phyloP scores from a whole-genome alignment of 2,329 filamentous ascomycete species.

The Diaporthe vaccinii region DNA sequence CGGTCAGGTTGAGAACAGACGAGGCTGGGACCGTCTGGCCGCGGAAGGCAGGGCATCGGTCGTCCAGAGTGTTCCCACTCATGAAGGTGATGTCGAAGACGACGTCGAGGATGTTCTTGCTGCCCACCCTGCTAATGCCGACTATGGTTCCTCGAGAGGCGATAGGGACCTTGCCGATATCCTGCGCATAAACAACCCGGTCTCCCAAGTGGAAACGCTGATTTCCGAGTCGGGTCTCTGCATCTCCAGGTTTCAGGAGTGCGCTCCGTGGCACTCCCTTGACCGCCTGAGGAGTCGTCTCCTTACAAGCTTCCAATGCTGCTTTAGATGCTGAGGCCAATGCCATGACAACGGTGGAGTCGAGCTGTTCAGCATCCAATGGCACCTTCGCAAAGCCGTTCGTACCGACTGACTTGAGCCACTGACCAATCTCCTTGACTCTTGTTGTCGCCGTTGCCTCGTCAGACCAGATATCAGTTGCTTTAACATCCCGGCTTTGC shows the following conservation, averaged over 20 bases:
- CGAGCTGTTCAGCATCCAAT: slow-evolving; percentile 94
- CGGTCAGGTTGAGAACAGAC: slow-evolving; percentile 89
- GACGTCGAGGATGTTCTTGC: slow-evolving; percentile 86
- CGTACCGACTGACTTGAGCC: slow-evolving; percentile 92
- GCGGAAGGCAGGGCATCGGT: slow-evolving; percentile 91
- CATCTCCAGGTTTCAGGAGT: slow-evolving; percentile 92
- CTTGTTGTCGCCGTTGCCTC: slow-evolving; percentile 79
- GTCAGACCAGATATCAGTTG: slow-evolving; percentile 87
- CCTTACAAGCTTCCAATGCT: slow-evolving; percentile 54
- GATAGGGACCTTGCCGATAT: slow-evolving; percentile 95
- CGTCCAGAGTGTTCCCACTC: slow-evolving; percentile 93
- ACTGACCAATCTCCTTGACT: slow-evolving; percentile 93
- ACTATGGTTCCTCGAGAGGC: slow-evolving; percentile 93
- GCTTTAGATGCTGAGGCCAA: slow-evolving; percentile 83
- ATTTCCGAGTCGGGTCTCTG: slow-evolving; percentile 90
- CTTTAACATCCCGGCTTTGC: slow-evolving; percentile 84
- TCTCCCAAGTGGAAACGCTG: slow-evolving; percentile 90
- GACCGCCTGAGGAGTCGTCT: slow-evolving; percentile 54
- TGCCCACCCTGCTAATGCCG: slow-evolving; percentile 89
- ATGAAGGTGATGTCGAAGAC: slow-evolving; percentile 97
- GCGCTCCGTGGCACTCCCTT: slow-evolving; percentile 87
- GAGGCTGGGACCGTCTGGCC: slow-evolving; percentile 91
- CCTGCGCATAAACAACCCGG: slow-evolving; percentile 91
- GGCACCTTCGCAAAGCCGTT: slow-evolving; percentile 97
- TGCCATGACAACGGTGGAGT: slow-evolving; percentile 86